These are phyloP conservation scores for Hypocrella siamensis DNA, from an alignment of 2,329 filamentous ascomycete genomes.

Conservation along the genomic window DNA sequence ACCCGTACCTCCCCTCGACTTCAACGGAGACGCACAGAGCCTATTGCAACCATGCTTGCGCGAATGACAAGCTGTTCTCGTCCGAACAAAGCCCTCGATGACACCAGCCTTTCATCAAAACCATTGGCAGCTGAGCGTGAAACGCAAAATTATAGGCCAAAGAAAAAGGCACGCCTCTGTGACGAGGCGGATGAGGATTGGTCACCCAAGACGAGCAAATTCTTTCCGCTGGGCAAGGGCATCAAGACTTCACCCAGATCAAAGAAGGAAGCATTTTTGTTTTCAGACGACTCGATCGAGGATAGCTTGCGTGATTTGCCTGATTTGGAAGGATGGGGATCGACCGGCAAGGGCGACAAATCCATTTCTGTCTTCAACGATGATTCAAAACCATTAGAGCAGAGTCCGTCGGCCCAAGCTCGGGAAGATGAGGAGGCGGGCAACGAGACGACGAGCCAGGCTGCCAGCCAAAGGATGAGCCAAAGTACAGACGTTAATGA, in stretches of 20 bases:
- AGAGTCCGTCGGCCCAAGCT: slow-evolving; percentile 3
- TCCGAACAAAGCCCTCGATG: slow-evolving; percentile 5
- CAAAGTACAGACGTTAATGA: not conserved
- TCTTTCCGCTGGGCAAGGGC: slow-evolving; percentile 25
- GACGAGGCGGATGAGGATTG: slow-evolving; percentile 22
- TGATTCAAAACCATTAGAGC: slow-evolving; percentile 11
- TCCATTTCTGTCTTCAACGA: slow-evolving; percentile 30
- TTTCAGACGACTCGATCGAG: slow-evolving; percentile 43
- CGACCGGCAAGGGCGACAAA: slow-evolving; percentile 17
- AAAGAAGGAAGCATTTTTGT: slow-evolving; percentile 25
- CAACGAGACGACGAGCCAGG: slow-evolving; percentile 2
- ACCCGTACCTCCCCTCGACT: slow-evolving; percentile 21
- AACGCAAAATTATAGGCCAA: slow-evolving; percentile 23
- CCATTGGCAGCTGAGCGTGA: slow-evolving; percentile 8
- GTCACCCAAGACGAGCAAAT: slow-evolving; percentile 33
- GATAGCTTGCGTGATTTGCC: slow-evolving; percentile 35
- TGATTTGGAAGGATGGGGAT: slow-evolving; percentile 33
- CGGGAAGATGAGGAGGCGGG: too few species aligned
- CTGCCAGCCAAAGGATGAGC: slow-evolving; percentile 1
- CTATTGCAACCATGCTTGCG: slow-evolving; percentile 27
- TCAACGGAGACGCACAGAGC: slow-evolving; percentile 36
- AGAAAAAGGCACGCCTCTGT: slow-evolving; percentile 42
- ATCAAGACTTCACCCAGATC: slow-evolving; percentile 11
- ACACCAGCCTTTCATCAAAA: slow-evolving; percentile 3
- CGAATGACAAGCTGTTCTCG: slow-evolving; percentile 9